phyloP scores from a whole-genome alignment of 176 grass and related monocot genomes.

The Hyparrhenia diplandra region DNA sequence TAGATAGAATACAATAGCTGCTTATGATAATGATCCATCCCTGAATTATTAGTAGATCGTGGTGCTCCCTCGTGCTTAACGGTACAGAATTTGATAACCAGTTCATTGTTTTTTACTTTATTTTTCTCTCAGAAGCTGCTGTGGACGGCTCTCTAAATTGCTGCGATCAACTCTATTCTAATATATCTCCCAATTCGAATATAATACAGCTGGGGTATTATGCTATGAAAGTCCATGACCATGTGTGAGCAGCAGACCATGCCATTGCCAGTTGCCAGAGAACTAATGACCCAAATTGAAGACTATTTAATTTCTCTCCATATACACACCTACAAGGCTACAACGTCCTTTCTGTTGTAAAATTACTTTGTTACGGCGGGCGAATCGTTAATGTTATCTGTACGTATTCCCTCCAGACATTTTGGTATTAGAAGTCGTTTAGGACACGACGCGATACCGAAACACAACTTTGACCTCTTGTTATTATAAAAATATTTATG shows the following conservation, averaged over 20 bases:
- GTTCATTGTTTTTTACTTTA: neutral
- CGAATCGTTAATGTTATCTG: neutral
- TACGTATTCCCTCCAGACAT: too few relatives aligned
- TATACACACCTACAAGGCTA: too few relatives aligned
- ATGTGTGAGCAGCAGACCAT: constrained; percentile 5
- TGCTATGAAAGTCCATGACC: neutral
- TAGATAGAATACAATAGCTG: neutral
- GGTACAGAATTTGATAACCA: constrained; percentile 18
- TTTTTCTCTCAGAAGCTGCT: neutral
- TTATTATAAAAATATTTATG: too few relatives aligned
- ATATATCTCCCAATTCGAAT: neutral
- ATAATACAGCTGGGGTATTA: neutral
- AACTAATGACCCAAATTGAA: neutral
- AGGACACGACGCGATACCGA: too few relatives aligned
- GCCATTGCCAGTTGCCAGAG: neutral
- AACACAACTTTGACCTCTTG: too few relatives aligned
- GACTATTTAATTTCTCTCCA: neutral
- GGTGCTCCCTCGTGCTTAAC: constrained; percentile 43
- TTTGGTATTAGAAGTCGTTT: too few relatives aligned
- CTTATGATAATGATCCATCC: neutral
- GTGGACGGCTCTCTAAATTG: constrained; percentile 22
- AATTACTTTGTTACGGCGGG: neutral
- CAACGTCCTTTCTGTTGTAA: neutral
- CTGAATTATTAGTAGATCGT: constrained; percentile 41
- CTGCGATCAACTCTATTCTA: neutral